A percentile compares a stretch with the other conserved stretches of the same genome.
Conservation (phyloP, 805 yeast species). For the Kazachstania taianensis region DNA sequence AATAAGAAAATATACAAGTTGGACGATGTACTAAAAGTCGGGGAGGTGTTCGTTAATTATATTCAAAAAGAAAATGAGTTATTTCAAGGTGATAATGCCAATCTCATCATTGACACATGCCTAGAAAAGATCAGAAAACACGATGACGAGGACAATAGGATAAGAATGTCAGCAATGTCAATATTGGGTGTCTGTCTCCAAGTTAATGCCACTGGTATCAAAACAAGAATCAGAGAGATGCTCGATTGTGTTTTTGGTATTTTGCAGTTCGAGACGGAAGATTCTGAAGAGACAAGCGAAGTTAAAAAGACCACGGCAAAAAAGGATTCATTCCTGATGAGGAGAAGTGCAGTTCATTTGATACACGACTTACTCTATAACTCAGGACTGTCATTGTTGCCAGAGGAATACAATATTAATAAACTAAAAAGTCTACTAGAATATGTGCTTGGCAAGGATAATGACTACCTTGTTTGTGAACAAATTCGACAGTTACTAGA, state of each 20-base stretch:
- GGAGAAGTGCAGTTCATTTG: conserved; percentile 67
- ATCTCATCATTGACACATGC: conserved; percentile 35
- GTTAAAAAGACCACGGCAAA: conserved; percentile 16
- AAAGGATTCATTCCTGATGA: conserved; percentile 36
- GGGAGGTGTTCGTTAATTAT: conserved; percentile 66
- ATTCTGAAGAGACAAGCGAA: not conserved
- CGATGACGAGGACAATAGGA: conserved; percentile 38
- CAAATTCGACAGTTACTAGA: conserved; percentile 37
- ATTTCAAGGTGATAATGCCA: conserved; percentile 37
- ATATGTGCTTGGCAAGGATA: conserved; percentile 39
- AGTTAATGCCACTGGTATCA: conserved; percentile 45
- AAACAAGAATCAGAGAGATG: conserved; percentile 39
- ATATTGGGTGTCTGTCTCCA: conserved; percentile 64
- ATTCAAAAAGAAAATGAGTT: conserved; percentile 41
- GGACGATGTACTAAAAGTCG: conserved; percentile 68
- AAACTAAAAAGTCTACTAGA: conserved; percentile 35
- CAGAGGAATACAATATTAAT: conserved; percentile 35
- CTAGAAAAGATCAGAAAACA: conserved; percentile 32
- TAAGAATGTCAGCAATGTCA: conserved; percentile 83
- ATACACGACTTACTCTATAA: conserved; percentile 48
- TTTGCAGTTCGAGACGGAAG: conserved; percentile 42
- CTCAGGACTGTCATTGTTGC: conserved; percentile 40
- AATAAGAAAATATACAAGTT: conserved; percentile 30
- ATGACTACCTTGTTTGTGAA: conserved; percentile 50
- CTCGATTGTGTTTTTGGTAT: conserved; percentile 75